A percentile compares a stretch with the other conserved stretches of the same genome.
Evolutionary conservation across 441 rosid species (phyloP).

Genomic region (Raphanus hybrid): DNA sequence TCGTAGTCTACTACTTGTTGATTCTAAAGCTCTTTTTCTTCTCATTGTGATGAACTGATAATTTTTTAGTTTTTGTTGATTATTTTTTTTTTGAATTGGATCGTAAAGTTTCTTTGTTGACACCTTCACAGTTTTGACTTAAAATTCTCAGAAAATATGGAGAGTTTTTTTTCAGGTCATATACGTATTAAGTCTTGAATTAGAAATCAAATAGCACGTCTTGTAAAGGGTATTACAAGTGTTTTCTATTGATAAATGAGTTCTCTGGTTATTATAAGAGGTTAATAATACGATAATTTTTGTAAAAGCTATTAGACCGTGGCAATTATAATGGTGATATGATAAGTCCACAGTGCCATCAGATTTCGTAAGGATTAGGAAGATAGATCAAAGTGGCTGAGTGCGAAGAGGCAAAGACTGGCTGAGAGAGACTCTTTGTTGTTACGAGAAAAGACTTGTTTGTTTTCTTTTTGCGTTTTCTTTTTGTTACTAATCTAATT

Average conservation of each 20-base stretch:
- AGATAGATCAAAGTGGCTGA: too few relatives aligned
- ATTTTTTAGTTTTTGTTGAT: too few relatives aligned
- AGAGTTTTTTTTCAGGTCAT: not conserved
- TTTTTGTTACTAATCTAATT: too few relatives aligned
- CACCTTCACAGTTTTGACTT: not conserved
- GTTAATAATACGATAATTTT: not conserved
- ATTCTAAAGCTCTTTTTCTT: too few relatives aligned
- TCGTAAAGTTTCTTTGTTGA: not conserved
- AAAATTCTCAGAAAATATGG: not conserved
- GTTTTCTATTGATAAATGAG: conserved; percentile 4
- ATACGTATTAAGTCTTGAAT: not conserved
- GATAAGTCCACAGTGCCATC: too few relatives aligned
- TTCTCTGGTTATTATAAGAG: not conserved
- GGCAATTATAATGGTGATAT: not conserved
- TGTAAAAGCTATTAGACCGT: not conserved
- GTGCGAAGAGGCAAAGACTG: too few relatives aligned
- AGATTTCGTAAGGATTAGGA: too few relatives aligned
- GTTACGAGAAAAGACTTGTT: too few relatives aligned
- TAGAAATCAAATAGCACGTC: not conserved
- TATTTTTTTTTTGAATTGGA: not conserved
- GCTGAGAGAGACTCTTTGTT: too few relatives aligned
- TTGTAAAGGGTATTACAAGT: not conserved
- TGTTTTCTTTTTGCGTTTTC: too few relatives aligned
- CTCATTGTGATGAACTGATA: too few relatives aligned
- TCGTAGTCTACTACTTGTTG: too few relatives aligned